phyloP scores from a whole-genome alignment of 768 basidiomycete species.

The Termitomyces sp. region DNA sequence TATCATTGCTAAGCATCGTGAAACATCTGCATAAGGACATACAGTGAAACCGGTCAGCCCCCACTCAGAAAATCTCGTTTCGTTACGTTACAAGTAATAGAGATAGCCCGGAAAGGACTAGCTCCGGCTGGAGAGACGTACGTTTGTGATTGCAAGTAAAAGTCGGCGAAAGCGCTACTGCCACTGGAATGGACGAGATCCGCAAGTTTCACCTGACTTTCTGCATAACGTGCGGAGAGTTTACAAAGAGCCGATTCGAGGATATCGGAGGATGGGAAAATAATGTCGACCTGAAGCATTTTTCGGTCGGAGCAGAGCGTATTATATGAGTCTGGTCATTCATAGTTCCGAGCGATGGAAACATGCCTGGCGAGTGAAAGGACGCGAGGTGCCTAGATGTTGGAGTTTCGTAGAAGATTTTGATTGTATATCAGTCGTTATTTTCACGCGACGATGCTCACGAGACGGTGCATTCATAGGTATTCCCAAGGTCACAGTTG shows the following conservation, averaged over 20 bases:
- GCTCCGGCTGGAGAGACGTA: background rate
- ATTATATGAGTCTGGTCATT: background rate
- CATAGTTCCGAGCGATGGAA: background rate
- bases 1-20: slow-evolving; percentile 28
- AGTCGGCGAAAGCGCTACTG: slow-evolving; percentile 6
- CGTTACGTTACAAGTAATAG: background rate
- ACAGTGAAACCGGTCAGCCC: background rate
- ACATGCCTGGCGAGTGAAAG: slow-evolving; percentile 48
- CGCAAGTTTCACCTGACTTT: slow-evolving; percentile 35
- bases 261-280: slow-evolving; percentile 43
- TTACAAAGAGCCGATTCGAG: slow-evolving; percentile 34
- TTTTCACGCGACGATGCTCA: slow-evolving; percentile 18
- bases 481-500: background rate
- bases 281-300: slow-evolving; percentile 49
- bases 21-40: slow-evolving; percentile 11
- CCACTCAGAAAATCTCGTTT: no score
- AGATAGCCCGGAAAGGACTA: background rate
- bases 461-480: background rate
- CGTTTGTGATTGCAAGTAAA: slow-evolving; percentile 2
- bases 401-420: slow-evolving; percentile 21
- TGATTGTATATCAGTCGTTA: slow-evolving; percentile 13
- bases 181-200: slow-evolving; percentile 27
- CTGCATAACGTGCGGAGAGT: slow-evolving; percentile 40
- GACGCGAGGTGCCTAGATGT: slow-evolving; percentile 34
- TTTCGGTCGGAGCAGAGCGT: background rate